phyloP scores from a whole-genome alignment of 805 yeast genomes.

The Millerago galiae region DNA sequence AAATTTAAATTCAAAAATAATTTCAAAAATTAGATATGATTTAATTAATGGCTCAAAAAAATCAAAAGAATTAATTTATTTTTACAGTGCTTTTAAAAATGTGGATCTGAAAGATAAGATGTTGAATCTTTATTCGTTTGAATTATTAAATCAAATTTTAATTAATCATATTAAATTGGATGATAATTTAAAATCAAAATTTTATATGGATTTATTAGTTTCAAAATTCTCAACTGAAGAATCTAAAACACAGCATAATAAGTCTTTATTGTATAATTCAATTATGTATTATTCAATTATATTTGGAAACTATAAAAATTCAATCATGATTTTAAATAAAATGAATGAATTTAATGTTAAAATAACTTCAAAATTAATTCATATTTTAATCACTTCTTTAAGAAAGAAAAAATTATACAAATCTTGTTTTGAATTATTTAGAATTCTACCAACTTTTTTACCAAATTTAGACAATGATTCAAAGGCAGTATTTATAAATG shows the following conservation, averaged over 20 bases:
- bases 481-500: conserved; percentile 10
- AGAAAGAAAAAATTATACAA: conserved; percentile 16
- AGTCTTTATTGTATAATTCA: conserved; percentile 11
- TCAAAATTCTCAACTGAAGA: conserved; percentile 3
- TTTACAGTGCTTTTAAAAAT: conserved; percentile 3
- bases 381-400: conserved; percentile 12
- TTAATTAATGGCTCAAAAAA: conserved; percentile 4
- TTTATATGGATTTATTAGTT: conserved; percentile 11
- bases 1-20: too few species aligned
- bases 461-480: background rate
- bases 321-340: conserved; percentile 9
- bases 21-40: conserved; percentile 1
- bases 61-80: conserved; percentile 6
- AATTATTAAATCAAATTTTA: conserved; percentile 11
- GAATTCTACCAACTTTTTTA: conserved; percentile 13
- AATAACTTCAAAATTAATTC: conserved; percentile 13
- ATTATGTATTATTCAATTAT: conserved; percentile 13
- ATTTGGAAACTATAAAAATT: conserved; percentile 11
- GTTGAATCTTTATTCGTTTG: conserved; percentile 9
- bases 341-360: conserved; percentile 11
- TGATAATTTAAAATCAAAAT: conserved; percentile 3
- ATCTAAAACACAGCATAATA: background rate
- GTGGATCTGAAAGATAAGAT: conserved; percentile 5
- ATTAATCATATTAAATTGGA: conserved; percentile 2
- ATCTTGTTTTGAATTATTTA: conserved; percentile 12